These are phyloP conservation scores for Epichloe festucae DNA, from an alignment of 2,329 filamentous ascomycete genomes.

Conservation along the genomic window DNA sequence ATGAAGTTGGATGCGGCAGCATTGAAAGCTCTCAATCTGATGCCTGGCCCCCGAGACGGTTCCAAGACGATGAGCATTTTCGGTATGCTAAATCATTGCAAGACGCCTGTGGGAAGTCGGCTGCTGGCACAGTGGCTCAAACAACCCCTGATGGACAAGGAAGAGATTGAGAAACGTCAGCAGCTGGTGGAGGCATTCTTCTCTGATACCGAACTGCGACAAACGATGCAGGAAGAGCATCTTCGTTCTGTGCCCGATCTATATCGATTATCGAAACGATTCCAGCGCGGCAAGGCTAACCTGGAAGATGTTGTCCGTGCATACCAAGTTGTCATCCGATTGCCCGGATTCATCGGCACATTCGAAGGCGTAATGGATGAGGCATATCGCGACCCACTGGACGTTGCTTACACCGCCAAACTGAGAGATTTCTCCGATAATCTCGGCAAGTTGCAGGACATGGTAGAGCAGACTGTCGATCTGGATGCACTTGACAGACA, in stretches of 20 bases:
- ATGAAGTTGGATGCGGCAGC: slow-evolving; percentile 98
- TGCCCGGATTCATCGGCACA: slow-evolving; percentile 81
- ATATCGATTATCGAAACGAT: slow-evolving; percentile 85
- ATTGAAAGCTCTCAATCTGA: slow-evolving; percentile 85
- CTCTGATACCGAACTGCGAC: slow-evolving; percentile 79
- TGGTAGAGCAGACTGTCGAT: slow-evolving; percentile 97
- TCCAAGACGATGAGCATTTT: slow-evolving; percentile 97
- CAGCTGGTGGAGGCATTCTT: slow-evolving; percentile 93
- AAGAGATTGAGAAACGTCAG: slow-evolving; percentile 81
- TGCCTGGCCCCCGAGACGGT: slow-evolving; percentile 85
- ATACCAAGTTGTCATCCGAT: slow-evolving; percentile 85
- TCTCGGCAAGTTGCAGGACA: slow-evolving; percentile 79
- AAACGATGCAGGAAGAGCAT: slow-evolving; percentile 95
- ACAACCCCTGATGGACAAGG: slow-evolving; percentile 84
- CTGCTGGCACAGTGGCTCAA: slow-evolving; percentile 93
- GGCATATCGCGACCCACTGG: slow-evolving; percentile 73
- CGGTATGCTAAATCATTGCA: slow-evolving; percentile 91
- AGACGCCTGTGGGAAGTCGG: slow-evolving; percentile 83
- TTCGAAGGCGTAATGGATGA: slow-evolving; percentile 94
- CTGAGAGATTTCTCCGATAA: slow-evolving; percentile 64
- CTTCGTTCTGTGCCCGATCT: slow-evolving; percentile 85
- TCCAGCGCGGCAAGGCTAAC: slow-evolving; percentile 81
- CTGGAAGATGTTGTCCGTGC: slow-evolving; percentile 91
- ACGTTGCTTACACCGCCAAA: slow-evolving; percentile 76
- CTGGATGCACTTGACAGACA: slow-evolving; percentile 91